These are phyloP conservation scores for Chaetothyriales sp. DNA, from an alignment of 2,329 filamentous ascomycete species.

Conservation along the genomic window DNA sequence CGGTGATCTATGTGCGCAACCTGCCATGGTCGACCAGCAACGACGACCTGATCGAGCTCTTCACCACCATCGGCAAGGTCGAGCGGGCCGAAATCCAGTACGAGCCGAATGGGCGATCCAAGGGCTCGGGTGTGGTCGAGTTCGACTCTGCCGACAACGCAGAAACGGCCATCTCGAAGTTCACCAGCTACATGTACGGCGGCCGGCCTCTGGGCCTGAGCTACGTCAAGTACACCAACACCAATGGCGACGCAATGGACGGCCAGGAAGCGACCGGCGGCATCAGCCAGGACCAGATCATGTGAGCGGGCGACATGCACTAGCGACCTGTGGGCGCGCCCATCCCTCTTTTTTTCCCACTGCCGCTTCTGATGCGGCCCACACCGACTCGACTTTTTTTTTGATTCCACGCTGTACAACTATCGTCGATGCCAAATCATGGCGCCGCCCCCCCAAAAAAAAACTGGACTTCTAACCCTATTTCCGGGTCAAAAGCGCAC, in stretches of 20 bases:
- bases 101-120: slow-evolving; percentile 87
- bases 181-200: slow-evolving; percentile 94
- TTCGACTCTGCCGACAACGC: slow-evolving; percentile 75
- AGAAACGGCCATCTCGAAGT: slow-evolving; percentile 88
- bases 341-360: background rate
- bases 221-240: slow-evolving; percentile 83
- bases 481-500: background rate
- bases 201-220: slow-evolving; percentile 84
- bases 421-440: background rate
- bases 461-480: background rate
- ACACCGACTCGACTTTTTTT: background rate
- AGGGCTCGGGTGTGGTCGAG: slow-evolving; percentile 89
- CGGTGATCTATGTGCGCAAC: slow-evolving; percentile 90
- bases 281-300: slow-evolving; percentile 95
- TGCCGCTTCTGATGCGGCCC: background rate
- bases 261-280: slow-evolving; percentile 54
- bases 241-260: slow-evolving; percentile 64
- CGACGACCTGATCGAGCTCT: slow-evolving; percentile 89
- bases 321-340: background rate
- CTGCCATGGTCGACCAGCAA: slow-evolving; percentile 98
- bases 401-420: background rate
- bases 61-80: slow-evolving; percentile 95
- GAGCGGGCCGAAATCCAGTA: slow-evolving; percentile 99
- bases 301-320: slow-evolving; percentile 39
- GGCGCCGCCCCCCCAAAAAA: too few species aligned